Evolutionary conservation across 352 stramenopile species (phyloP), one percentile per base, ranked within the genome.

Genomic region (Pythium apleroticum): DNA sequence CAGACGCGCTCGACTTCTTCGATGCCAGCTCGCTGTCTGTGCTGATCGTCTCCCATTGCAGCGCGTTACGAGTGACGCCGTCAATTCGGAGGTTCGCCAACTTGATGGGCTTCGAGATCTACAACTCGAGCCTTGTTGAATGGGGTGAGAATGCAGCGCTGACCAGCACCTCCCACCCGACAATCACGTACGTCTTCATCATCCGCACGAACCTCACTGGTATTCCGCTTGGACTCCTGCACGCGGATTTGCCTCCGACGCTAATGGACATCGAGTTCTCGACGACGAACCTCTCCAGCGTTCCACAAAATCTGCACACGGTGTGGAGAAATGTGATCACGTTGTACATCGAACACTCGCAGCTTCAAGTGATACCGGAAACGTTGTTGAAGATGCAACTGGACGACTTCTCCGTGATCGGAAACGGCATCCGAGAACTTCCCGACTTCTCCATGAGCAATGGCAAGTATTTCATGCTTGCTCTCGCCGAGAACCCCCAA

Each of bases 221-320:
- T n/a, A 50, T 60, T 27, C 63, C 56, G 12, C 5, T 28, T 9
- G 63, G 55, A 11, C 27, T 70, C 4, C 61, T 57, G 12, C 31
- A 50, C 3, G n/a, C 33, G 1, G 31, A 65, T 57, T 25, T 66
- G 25, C 60, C 60, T n/a, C 14, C 49, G 19, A 54, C 49, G 20
- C n/a, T 67, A 12, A 52, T 49, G 31, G 60, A 67, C 33, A 61
- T 67, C 43, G 52, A 67, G 50, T 52, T 67, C 12, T 60, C 53
- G 4, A 43, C 55, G n/a, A 67, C 60, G 4, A 67, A 67, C 20
- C 22, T 67, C 12, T 50, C 59, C 19, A 45, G 33, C 33, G 52
- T 61, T 14, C 60, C 60, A 12, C 52, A 56, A 2, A 30, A 67
- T 50, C 28, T 67, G 3, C 52, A 67, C 17, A 15, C 17, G 0